These are phyloP conservation scores for Penicillium sp. DNA, from an alignment of 2,329 filamentous ascomycete genomes.

Conservation along the genomic window DNA sequence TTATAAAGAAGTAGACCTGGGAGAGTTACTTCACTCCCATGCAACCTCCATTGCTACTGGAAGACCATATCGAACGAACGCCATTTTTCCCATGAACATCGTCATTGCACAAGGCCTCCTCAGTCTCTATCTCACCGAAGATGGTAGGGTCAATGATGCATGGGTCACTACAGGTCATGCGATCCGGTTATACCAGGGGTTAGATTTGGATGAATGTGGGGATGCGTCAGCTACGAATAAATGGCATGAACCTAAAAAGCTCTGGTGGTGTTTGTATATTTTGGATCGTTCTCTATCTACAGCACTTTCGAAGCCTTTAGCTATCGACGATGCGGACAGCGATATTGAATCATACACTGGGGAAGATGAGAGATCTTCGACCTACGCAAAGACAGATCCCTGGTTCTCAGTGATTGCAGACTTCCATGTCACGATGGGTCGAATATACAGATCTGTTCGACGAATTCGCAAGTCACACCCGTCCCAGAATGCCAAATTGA, in stretches of 20 bases:
- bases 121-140: constrained; percentile 8
- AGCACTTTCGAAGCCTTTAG: constrained; percentile 8
- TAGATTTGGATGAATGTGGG: neutral
- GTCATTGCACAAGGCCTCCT: constrained; percentile 5
- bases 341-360: neutral
- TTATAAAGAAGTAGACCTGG: neutral
- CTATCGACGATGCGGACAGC: constrained; percentile 7
- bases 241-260: neutral
- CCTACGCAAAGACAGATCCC: neutral
- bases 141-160: constrained; percentile 8
- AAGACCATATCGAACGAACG: neutral
- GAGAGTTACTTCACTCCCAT: neutral
- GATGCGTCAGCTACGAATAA: neutral
- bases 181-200: constrained; percentile 12
- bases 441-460: constrained; percentile 9
- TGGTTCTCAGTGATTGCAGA: constrained; percentile 9
- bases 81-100: constrained; percentile 3
- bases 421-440: constrained; percentile 9
- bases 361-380: neutral
- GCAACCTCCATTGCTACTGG: neutral
- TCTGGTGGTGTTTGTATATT: constrained; percentile 12
- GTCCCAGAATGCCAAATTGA: neutral
- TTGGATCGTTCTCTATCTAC: constrained; percentile 10
- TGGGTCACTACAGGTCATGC: constrained; percentile 13
- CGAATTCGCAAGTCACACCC: constrained; percentile 3